Evolutionary conservation across 2,329 filamentous ascomycete genomes (phyloP).

Genomic region (Fusarium devonianum): DNA sequence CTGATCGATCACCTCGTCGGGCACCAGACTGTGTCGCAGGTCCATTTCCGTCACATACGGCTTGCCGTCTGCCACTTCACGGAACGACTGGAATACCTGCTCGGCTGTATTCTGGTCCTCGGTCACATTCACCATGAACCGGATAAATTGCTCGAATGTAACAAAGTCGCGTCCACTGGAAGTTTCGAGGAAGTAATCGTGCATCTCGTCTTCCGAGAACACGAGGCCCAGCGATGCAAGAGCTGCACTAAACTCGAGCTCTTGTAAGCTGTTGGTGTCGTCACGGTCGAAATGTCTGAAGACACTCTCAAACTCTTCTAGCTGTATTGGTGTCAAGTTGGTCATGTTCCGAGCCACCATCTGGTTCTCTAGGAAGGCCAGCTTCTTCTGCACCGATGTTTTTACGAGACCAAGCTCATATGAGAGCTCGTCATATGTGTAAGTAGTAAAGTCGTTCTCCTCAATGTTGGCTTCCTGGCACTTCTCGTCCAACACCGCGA

Average conservation of each 20-base stretch:
- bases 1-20: slow-evolving; percentile 96
- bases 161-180: slow-evolving; percentile 80
- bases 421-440: slow-evolving; percentile 93
- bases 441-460: slow-evolving; percentile 99
- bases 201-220: slow-evolving; percentile 98
- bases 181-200: slow-evolving; percentile 90
- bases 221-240: slow-evolving; percentile 94
- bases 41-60: slow-evolving; percentile 99
- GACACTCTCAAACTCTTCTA: slow-evolving; percentile 98
- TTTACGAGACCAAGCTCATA: slow-evolving; percentile 95
- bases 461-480: slow-evolving; percentile 98
- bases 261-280: slow-evolving; percentile 85
- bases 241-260: slow-evolving; percentile 95
- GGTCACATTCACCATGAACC: slow-evolving; percentile 99
- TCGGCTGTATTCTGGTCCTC: slow-evolving; percentile 99
- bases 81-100: slow-evolving; percentile 97
- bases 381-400: slow-evolving; percentile 92
- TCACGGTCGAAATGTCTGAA: slow-evolving; percentile 98
- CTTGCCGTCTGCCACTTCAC: slow-evolving; percentile 97
- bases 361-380: slow-evolving; percentile 96
- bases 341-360: slow-evolving; percentile 99
- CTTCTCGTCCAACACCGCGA: slow-evolving; percentile 84
- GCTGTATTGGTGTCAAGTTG: slow-evolving; percentile 95
- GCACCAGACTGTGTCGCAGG: slow-evolving; percentile 90
- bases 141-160: slow-evolving; percentile 98